Evolutionary conservation across 2,329 filamentous ascomycete genomes (phyloP).

Genomic region (Coniochaeta prunicola): DNA sequence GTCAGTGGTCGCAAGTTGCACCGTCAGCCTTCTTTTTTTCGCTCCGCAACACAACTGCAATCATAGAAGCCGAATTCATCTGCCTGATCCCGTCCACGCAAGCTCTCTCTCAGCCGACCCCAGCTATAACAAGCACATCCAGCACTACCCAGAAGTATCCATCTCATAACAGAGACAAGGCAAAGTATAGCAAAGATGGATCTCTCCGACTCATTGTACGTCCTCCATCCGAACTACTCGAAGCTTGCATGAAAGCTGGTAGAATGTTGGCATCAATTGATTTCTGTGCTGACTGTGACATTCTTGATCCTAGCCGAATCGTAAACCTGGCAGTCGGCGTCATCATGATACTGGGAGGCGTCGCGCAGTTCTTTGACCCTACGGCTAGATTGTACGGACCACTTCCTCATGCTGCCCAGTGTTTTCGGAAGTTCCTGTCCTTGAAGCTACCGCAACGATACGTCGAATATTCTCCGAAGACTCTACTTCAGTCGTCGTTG

Average conservation of each 20-base stretch:
- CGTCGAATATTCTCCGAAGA: not conserved
- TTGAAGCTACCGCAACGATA: not conserved
- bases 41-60: not conserved
- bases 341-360: slow-evolving; percentile 80
- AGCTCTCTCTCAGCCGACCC: not conserved
- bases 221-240: slow-evolving; percentile 15
- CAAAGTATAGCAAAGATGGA: slow-evolving; percentile 55
- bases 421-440: not conserved
- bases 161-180: not conserved
- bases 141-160: not conserved
- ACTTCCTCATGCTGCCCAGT: slow-evolving; percentile 25
- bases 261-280: not conserved
- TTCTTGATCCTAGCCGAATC: slow-evolving; percentile 60
- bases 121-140: not conserved
- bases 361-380: slow-evolving; percentile 61
- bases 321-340: slow-evolving; percentile 86
- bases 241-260: not conserved
- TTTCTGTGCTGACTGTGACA: slow-evolving; percentile 22
- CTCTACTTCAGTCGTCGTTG: not conserved
- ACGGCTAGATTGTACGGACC: slow-evolving; percentile 41
- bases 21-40: slow-evolving; percentile 1
- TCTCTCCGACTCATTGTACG: slow-evolving; percentile 87
- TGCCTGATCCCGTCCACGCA: not conserved
- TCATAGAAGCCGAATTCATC: not conserved
- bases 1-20: not conserved